phyloP scores from a whole-genome alignment of 176 grass and related monocot genomes.

The Ensete glaucum region DNA sequence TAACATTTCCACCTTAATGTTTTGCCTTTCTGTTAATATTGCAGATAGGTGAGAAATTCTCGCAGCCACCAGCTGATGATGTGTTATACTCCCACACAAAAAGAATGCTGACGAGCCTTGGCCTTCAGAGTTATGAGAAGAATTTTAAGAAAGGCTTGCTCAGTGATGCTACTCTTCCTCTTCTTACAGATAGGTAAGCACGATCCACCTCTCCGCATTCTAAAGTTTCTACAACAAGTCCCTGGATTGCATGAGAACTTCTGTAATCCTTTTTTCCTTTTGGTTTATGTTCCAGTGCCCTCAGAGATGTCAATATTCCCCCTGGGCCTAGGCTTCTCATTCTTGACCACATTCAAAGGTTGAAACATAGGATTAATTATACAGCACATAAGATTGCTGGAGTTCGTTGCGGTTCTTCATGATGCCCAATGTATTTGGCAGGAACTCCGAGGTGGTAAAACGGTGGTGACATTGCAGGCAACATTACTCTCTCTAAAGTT shows the following conservation, averaged over 20 bases:
- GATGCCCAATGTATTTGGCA: constrained; percentile 27
- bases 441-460: constrained; percentile 51
- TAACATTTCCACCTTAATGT: not conserved
- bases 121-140: constrained; percentile 94
- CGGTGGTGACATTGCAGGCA: constrained; percentile 21
- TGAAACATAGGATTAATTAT: constrained; percentile 12
- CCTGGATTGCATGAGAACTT: not conserved
- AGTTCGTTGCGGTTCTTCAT: not conserved
- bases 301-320: constrained; percentile 91
- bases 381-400: not conserved
- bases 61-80: constrained; percentile 58
- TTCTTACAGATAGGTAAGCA: constrained; percentile 75
- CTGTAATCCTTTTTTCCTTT: not conserved
- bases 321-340: constrained; percentile 96
- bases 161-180: constrained; percentile 70
- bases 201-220: not conserved
- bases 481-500: not conserved
- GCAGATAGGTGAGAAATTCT: constrained; percentile 86
- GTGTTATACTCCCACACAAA: constrained; percentile 53
- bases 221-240: not conserved
- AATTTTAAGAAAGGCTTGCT: constrained; percentile 96
- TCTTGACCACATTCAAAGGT: constrained; percentile 94
- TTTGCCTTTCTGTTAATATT: constrained; percentile 11
- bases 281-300: constrained; percentile 46
- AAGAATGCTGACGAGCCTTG: constrained; percentile 64